phyloP scores from a whole-genome alignment of 441 rosid species.

The Gossypium davidsonii region DNA sequence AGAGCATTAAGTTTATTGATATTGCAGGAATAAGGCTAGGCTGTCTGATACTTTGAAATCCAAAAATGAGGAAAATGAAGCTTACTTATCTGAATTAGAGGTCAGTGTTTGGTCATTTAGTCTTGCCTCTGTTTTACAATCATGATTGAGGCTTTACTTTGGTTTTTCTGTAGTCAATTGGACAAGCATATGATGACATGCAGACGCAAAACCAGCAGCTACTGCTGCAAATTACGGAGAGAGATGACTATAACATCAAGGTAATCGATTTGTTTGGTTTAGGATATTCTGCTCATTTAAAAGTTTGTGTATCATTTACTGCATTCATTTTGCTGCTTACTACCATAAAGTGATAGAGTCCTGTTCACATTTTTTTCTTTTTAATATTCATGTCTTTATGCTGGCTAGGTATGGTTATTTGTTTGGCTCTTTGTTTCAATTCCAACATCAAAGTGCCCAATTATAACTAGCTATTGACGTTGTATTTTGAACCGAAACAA shows the following conservation, averaged over 20 bases:
- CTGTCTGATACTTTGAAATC: constrained; percentile 67
- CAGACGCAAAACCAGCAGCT: constrained; percentile 92
- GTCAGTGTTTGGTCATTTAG: constrained; percentile 33
- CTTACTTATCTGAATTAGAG: constrained; percentile 89
- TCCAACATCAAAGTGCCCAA: neutral
- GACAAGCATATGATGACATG: constrained; percentile 90
- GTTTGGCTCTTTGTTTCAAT: neutral
- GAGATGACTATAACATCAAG: constrained; percentile 98
- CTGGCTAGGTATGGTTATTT: neutral
- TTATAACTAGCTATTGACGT: neutral
- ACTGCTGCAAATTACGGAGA: constrained; percentile 85
- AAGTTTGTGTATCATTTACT: neutral
- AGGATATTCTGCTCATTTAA: neutral
- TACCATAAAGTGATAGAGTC: neutral
- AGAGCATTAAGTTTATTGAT: constrained; percentile 15
- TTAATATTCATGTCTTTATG: neutral
- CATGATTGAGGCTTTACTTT: constrained; percentile 20
- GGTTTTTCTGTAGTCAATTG: constrained; percentile 68
- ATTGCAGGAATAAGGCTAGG: constrained; percentile 53
- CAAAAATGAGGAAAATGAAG: constrained; percentile 82
- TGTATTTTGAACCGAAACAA: neutral
- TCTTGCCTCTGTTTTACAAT: constrained; percentile 12
- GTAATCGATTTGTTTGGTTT: constrained; percentile 29
- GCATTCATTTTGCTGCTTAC: neutral
- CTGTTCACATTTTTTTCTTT: neutral